phyloP scores from a whole-genome alignment of 2,329 filamentous ascomycete genomes.

The Penicillium sp. region DNA sequence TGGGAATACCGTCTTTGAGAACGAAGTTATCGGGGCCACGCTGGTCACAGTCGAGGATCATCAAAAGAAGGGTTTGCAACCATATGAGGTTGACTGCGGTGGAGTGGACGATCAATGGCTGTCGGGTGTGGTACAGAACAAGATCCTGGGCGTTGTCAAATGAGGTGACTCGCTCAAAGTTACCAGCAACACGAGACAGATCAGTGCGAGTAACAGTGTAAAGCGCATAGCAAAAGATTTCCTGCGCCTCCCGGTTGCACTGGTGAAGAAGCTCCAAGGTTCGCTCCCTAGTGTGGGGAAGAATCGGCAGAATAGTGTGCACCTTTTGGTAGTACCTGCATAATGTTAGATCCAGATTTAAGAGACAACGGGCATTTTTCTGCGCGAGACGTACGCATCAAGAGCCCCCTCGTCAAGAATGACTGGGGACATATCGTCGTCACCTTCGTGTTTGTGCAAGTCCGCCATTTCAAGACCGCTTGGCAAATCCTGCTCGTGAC shows the following conservation, averaged over 20 bases:
- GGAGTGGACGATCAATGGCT: conserved; percentile 35
- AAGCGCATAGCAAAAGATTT: conserved; percentile 41
- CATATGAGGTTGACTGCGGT: conserved; percentile 41
- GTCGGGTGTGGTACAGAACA: conserved; percentile 40
- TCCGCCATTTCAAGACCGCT: conserved; percentile 34
- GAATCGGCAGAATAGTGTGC: conserved; percentile 41
- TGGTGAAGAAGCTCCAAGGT: conserved; percentile 40
- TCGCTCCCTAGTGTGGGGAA: conserved; percentile 42
- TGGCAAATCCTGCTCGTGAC: conserved; percentile 33
- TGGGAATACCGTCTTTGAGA: conserved; percentile 42
- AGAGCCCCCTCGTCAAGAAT: conserved; percentile 41
- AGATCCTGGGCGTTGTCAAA: conserved; percentile 44
- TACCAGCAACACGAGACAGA: conserved; percentile 32
- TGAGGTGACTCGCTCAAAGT: conserved; percentile 37
- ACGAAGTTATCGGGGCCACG: conserved; percentile 45
- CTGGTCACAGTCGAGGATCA: conserved; percentile 45
- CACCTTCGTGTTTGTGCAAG: conserved; percentile 31
- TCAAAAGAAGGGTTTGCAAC: conserved; percentile 43
- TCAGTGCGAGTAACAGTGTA: conserved; percentile 43
- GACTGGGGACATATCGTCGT: conserved; percentile 37
- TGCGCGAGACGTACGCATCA: conserved; percentile 35
- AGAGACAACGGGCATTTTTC: not conserved
- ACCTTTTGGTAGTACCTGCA: conserved; percentile 44
- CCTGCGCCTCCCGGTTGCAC: conserved; percentile 41
- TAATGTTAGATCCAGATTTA: conserved; percentile 12